Percentiles rank a stretch among this genome's conserved stretches.
These are phyloP conservation scores for Phytophthora colocasiae DNA, from an alignment of 352 stramenopile genomes.

Conservation along the genomic window DNA sequence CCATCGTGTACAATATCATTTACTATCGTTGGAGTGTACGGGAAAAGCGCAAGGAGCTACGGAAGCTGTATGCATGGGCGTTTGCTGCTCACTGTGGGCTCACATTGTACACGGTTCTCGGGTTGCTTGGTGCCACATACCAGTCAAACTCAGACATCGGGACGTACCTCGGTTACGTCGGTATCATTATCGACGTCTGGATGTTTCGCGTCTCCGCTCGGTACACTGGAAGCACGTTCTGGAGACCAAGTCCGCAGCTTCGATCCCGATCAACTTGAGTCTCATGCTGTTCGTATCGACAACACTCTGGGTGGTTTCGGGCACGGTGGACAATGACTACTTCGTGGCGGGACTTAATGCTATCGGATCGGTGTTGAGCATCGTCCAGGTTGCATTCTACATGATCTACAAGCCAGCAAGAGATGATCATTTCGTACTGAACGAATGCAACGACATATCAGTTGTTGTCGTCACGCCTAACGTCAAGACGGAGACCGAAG, in stretches of 20 bases:
- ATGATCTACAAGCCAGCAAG: slow-evolving; percentile 38
- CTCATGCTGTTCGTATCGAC: slow-evolving; percentile 25
- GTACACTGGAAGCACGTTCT: slow-evolving; percentile 27
- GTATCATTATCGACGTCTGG: slow-evolving; percentile 22
- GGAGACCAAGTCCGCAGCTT: slow-evolving; percentile 23
- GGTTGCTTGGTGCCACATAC: slow-evolving; percentile 35
- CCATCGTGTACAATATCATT: slow-evolving; percentile 24
- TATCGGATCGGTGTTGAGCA: slow-evolving; percentile 42
- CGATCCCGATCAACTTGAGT: slow-evolving; percentile 33
- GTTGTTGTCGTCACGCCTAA: slow-evolving; percentile 9
- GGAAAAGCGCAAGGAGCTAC: slow-evolving; percentile 15
- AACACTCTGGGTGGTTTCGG: slow-evolving; percentile 22
- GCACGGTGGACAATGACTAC: slow-evolving; percentile 19
- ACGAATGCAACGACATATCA: not conserved
- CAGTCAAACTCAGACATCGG: slow-evolving; percentile 23
- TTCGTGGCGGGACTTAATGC: slow-evolving; percentile 32
- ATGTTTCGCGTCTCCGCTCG: slow-evolving; percentile 34
- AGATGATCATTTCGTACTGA: not conserved
- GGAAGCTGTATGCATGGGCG: slow-evolving; percentile 11
- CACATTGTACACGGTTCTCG: slow-evolving; percentile 44
- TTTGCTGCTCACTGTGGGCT: slow-evolving; percentile 20
- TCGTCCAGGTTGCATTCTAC: slow-evolving; percentile 55
- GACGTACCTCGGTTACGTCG: slow-evolving; percentile 28
- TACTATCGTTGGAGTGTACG: slow-evolving; percentile 27
- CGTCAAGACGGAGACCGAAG: not conserved